Base-by-base conservation (phyloP, 2,329 filamentous ascomycete genomes). In the Claviceps sp. region DNA sequence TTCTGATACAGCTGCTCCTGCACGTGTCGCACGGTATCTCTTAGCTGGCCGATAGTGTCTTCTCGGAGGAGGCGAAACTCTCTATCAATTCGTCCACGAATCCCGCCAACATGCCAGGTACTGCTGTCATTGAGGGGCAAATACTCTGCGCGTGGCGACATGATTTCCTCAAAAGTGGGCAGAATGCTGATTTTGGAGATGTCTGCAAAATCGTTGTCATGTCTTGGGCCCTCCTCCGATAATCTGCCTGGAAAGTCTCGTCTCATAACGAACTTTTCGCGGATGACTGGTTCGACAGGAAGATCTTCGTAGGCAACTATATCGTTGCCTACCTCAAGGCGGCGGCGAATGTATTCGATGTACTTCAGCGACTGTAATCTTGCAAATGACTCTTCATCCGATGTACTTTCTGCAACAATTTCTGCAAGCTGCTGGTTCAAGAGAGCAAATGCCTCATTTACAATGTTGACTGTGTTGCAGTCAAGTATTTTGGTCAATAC, bases 11-110 rank as follows among this genome's bases (percentile, higher is more conserved):
- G 61, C 2, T 56, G 54, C 3, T 71, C 60, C 9, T 74, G 61
- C 48, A 72, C 65, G 24, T 67, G 55, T 41, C 67, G 65, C 2
- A 77, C 69, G 1, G 69, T 69, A 56, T 79, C 73, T 40, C 74
- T 67, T 4, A 81, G 63, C 53, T 77, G 72, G 0, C 75, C 75
- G 2, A 80, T 65, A 0, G 72, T 77, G 55, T 81, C 77, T 60
- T 80, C 74, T 2, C 77, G 69, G 1, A 80, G 60, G 1, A 81
- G 68, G 16, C 78, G 70, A 48, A 81, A 81, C 51, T 80, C 72
- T 51, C 72, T 66, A 59, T 81, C 77, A 0, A 81, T 60, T 1
- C 76, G 67, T 2, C 76, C 74, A 4, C 60, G 62, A 11, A 74
- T 67, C 1, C 74, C 72, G 3, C 61, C 56, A 54, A 56, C 54